Percentiles rank a stretch among this genome's conserved stretches.
Evolutionary conservation across 768 basidiomycete genomes (phyloP).

Genomic region (Phanerochaete sordida): DNA sequence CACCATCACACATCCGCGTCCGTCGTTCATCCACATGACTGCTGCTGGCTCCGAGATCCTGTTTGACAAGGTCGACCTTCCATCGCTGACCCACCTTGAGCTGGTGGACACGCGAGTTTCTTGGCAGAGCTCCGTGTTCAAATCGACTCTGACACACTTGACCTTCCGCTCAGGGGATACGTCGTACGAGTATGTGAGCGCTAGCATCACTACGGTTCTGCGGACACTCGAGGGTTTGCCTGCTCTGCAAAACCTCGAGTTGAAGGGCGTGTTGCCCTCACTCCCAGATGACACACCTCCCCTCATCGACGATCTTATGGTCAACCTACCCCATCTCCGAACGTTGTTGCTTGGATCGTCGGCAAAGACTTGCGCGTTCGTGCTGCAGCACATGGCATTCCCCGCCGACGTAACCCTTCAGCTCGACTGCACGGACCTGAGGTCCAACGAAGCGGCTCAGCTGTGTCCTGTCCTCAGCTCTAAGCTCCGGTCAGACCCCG

Average conservation of each 20-base stretch:
- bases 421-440: neutral
- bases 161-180: neutral
- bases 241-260: neutral
- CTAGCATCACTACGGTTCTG: neutral
- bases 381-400: neutral
- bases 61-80: neutral
- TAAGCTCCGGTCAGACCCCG: neutral
- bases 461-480: neutral
- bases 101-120: neutral
- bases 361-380: neutral
- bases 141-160: neutral
- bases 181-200: neutral
- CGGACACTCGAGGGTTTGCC: constrained; percentile 4
- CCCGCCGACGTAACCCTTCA: neutral
- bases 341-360: neutral
- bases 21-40: neutral
- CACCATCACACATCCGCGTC: neutral
- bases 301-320: neutral
- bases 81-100: neutral
- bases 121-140: neutral
- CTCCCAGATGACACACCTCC: neutral
- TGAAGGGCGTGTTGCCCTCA: neutral
- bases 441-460: neutral
- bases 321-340: neutral
- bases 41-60: neutral